Percentiles rank a stretch among this genome's conserved stretches.
Conservation (phyloP, 768 basidiomycete species). For the Sutorius australiensis region DNA sequence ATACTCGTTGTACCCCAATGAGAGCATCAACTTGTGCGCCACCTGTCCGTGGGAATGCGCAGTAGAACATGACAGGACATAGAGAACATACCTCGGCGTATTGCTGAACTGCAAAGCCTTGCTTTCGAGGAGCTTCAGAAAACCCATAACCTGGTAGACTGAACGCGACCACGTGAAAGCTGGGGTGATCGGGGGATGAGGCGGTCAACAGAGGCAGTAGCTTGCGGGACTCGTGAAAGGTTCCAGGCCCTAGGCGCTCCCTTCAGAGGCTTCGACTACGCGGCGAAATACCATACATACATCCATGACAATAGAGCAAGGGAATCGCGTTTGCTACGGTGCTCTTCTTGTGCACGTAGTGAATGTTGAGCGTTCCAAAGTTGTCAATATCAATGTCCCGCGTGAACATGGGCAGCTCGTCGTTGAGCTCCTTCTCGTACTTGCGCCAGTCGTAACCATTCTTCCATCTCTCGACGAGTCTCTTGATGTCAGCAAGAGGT, state of each 20-base stretch:
- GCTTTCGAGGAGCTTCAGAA: conserved; percentile 51
- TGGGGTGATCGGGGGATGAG: conserved; percentile 41
- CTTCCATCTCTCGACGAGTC: conserved; percentile 49
- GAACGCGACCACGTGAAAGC: conserved; percentile 59
- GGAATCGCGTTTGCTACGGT: conserved; percentile 45
- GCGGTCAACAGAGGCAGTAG: conserved; percentile 50
- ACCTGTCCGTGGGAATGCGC: conserved; percentile 28
- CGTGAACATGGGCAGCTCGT: conserved; percentile 52
- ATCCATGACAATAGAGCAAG: conserved; percentile 60
- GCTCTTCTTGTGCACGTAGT: conserved; percentile 58
- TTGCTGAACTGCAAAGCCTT: conserved; percentile 47
- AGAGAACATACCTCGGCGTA: conserved; percentile 47
- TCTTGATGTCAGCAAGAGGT: conserved; percentile 46
- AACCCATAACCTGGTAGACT: conserved; percentile 63
- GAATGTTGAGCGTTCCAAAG: conserved; percentile 48
- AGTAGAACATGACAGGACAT: not conserved
- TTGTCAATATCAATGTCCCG: conserved; percentile 46
- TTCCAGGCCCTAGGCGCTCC: conserved; percentile 49
- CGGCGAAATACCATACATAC: conserved; percentile 26
- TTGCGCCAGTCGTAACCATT: conserved; percentile 54
- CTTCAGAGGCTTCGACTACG: not conserved
- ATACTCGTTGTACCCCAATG: conserved; percentile 47
- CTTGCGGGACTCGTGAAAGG: conserved; percentile 45
- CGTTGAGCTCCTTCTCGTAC: conserved; percentile 49
- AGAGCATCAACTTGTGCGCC: conserved; percentile 46